A percentile compares a stretch with the other conserved stretches of the same genome.
Evolutionary conservation across 805 yeast genomes (phyloP).

Genomic region (Saccharomyces mikatae): DNA sequence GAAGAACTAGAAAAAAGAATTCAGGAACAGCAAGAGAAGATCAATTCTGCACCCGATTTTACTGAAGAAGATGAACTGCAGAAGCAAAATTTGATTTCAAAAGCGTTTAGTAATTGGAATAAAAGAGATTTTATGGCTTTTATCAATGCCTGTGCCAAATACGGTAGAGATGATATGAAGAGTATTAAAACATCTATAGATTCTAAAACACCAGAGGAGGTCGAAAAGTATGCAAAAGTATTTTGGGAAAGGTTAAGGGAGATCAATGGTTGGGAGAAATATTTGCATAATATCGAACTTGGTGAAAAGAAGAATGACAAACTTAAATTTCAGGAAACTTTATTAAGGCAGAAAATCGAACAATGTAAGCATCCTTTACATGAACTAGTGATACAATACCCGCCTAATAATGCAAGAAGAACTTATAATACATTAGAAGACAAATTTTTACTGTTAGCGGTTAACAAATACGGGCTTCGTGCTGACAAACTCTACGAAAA

Average conservation of each 20-base stretch:
- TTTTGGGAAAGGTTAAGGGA: slow-evolving; percentile 58
- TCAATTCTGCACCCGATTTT: slow-evolving; percentile 49
- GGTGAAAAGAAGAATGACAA: slow-evolving; percentile 63
- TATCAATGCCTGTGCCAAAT: slow-evolving; percentile 59
- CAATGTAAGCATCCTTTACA: slow-evolving; percentile 52
- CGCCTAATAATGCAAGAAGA: slow-evolving; percentile 76
- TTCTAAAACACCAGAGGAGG: slow-evolving; percentile 51
- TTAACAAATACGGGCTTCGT: slow-evolving; percentile 57
- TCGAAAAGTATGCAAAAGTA: slow-evolving; percentile 45
- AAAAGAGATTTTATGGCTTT: slow-evolving; percentile 68
- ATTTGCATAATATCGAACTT: slow-evolving; percentile 59
- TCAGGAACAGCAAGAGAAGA: slow-evolving; percentile 42
- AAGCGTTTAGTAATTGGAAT: slow-evolving; percentile 62
- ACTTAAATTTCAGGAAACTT: slow-evolving; percentile 44
- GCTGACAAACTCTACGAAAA: slow-evolving; percentile 52
- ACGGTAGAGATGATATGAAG: slow-evolving; percentile 46
- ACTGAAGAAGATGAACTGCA: slow-evolving; percentile 52
- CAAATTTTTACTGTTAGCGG: slow-evolving; percentile 52
- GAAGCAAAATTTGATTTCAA: slow-evolving; percentile 45
- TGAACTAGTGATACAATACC: slow-evolving; percentile 58
- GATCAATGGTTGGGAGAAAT: slow-evolving; percentile 65
- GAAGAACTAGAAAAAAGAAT: slow-evolving; percentile 14
- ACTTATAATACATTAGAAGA: slow-evolving; percentile 65
- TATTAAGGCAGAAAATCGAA: slow-evolving; percentile 46
- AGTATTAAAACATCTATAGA: slow-evolving; percentile 49